Conservation (phyloP, 352 stramenopile species). For the Thraustochytrium striatum region DNA sequence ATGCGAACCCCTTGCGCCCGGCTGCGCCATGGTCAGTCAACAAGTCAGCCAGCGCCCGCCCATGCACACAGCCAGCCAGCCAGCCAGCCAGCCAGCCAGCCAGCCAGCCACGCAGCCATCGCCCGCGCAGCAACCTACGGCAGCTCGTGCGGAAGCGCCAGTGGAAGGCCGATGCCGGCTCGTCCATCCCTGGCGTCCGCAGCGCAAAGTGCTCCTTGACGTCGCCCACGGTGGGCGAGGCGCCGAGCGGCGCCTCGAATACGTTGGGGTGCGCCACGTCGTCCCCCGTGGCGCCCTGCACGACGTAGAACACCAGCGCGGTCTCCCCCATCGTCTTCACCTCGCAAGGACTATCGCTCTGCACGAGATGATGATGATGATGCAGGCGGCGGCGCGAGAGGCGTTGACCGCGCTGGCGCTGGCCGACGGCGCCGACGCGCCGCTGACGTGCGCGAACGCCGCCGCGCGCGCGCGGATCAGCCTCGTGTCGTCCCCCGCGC, state of each 20-base stretch:
- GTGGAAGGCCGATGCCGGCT: constrained; percentile 11
- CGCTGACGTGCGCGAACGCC: too few species aligned
- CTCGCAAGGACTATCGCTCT: too few species aligned
- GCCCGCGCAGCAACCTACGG: neutral
- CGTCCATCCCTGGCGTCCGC: neutral
- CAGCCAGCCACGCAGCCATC: neutral
- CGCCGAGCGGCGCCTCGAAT: neutral
- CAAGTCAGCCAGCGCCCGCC: neutral
- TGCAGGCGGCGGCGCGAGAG: too few species aligned
- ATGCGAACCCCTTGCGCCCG: constrained; percentile 32
- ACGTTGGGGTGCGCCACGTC: constrained; percentile 50
- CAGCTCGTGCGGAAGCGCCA: constrained; percentile 42
- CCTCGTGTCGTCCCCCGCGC: too few species aligned
- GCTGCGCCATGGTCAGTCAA: neutral
- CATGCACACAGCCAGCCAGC: too few species aligned
- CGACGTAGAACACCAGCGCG: constrained; percentile 52
- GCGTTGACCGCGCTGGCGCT: too few species aligned
- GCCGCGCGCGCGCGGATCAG: too few species aligned
- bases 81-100: neutral
- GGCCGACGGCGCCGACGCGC: too few species aligned
- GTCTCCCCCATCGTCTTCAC: too few species aligned
- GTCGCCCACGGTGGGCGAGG: constrained; percentile 17
- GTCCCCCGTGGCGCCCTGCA: constrained; percentile 51
- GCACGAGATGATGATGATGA: too few species aligned
- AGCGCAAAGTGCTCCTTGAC: constrained; percentile 48